Base-by-base conservation (phyloP, 768 basidiomycete genomes). In the Porpolomopsis calyptriformis region DNA sequence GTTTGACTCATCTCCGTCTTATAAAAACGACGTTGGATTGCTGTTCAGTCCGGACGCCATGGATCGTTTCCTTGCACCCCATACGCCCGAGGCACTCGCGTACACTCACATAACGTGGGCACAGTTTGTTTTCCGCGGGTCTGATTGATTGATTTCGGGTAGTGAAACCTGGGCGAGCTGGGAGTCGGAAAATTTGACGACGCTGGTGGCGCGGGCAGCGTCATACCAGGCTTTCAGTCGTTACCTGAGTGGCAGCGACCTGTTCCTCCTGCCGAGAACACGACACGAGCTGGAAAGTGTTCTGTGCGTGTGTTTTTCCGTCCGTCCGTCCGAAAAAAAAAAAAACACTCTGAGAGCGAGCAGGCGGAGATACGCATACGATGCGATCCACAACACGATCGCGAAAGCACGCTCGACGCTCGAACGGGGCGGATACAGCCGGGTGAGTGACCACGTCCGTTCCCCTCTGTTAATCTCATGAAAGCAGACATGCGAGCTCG, bases 311-410 rank as follows among this genome's bases (percentile, higher is more conserved):
- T 43, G 19, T 52, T 22, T 41, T 23, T 8, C 37, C 14, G 20
- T 45, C 52, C 54, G 6, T 16, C 46, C n/a, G n/a, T n/a, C n/a
- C n/a, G n/a, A n/a, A n/a, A n/a, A n/a, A n/a, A n/a, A n/a, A n/a
- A n/a, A n/a, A n/a, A n/a, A n/a, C 43, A 27, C 47, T 26, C 50
- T 50, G 43, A 43, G 45, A 48, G 24, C 44, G 25, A 39, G 16
- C 57, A 88, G 85, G 48, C 72, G 78, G 46, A 71, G 85, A 57
- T 88, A 88, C 55, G 75, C 82, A 0, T 78, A 84, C 55, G 85
- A 88, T 51, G 76, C 79, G 9, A 85, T 89, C 45, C 87, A 89
- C 60, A 89, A 88, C 56, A 74, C 77, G 7, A 85, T 89, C 56
- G 69, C 86, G 14, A 73, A 72, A 48, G 79, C 82, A 54, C 79